Conservation (phyloP, 257 asterid species). For the Solanum chaucha region DNA sequence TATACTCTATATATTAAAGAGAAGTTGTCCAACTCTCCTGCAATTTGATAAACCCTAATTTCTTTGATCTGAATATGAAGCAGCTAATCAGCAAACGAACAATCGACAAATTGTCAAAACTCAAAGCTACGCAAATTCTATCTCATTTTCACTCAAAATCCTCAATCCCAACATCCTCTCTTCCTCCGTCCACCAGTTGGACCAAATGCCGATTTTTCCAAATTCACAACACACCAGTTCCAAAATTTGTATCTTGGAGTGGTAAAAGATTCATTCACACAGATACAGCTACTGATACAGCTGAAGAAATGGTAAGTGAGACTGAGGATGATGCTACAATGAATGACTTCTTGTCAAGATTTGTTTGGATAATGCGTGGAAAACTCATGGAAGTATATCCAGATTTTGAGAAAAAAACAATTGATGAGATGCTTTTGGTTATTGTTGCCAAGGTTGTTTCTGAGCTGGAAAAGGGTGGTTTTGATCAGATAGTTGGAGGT, state of each 20-base stretch:
- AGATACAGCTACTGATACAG: constrained; percentile 26
- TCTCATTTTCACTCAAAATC: constrained; percentile 17
- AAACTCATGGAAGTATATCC: constrained; percentile 52
- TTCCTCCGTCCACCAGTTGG: neutral
- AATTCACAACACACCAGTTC: neutral
- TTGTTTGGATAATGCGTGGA: constrained; percentile 84
- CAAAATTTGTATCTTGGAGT: neutral
- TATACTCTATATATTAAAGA: neutral
- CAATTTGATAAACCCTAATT: neutral
- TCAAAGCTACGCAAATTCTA: constrained; percentile 14
- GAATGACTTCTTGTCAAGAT: constrained; percentile 76
- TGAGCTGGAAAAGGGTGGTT: constrained; percentile 62
- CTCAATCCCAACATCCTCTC: constrained; percentile 7
- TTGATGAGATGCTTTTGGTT: constrained; percentile 68
- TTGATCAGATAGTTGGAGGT: constrained; percentile 19
- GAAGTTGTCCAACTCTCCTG: neutral
- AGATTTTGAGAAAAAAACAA: constrained; percentile 45
- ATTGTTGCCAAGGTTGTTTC: constrained; percentile 56
- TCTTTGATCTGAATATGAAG: constrained; percentile 23
- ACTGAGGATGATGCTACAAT: constrained; percentile 36
- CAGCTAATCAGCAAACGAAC: constrained; percentile 28
- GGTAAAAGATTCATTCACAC: constrained; percentile 26
- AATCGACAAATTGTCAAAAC: constrained; percentile 20
- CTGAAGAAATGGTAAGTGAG: constrained; percentile 15
- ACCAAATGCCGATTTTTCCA: neutral